phyloP scores from a whole-genome alignment of 495 filamentous ascomycete genomes.

The Neurospora sp. region DNA sequence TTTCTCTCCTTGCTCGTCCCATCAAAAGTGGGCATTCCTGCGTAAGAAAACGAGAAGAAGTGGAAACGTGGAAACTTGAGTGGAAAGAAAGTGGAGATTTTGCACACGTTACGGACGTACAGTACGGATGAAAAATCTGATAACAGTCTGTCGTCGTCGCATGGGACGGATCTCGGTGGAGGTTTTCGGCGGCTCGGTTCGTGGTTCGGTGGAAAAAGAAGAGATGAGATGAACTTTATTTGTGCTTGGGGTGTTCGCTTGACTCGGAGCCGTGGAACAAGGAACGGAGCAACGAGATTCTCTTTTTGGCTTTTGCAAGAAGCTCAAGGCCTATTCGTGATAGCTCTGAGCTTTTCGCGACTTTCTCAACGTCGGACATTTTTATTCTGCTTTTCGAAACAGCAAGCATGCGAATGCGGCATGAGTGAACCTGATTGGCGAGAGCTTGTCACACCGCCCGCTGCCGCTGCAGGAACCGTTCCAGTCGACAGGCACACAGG shows the following conservation, averaged over 20 bases:
- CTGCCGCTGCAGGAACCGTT: background rate
- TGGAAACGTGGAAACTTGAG: background rate
- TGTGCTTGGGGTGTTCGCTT: background rate
- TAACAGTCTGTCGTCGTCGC: background rate
- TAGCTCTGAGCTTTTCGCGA: background rate
- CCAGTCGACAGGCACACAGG: background rate
- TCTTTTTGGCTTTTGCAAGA: background rate
- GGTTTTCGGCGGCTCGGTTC: background rate
- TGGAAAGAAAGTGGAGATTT: background rate
- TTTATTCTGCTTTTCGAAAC: background rate
- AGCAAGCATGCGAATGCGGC: background rate
- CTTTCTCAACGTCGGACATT: background rate
- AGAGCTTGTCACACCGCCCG: background rate
- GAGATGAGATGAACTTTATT: background rate
- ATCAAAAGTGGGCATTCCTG: background rate
- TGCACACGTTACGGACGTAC: background rate
- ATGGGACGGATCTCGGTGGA: background rate
- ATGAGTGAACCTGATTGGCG: background rate
- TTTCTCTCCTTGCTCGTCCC: background rate
- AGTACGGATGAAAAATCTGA: background rate
- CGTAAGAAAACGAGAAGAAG: slow-evolving; percentile 1
- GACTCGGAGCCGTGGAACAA: background rate
- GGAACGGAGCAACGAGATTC: background rate
- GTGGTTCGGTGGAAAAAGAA: background rate
- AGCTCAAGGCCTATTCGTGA: background rate